Evolutionary conservation across 1,139 yeast genomes (phyloP).

Genomic region (Saccharomycopsis phalli): DNA sequence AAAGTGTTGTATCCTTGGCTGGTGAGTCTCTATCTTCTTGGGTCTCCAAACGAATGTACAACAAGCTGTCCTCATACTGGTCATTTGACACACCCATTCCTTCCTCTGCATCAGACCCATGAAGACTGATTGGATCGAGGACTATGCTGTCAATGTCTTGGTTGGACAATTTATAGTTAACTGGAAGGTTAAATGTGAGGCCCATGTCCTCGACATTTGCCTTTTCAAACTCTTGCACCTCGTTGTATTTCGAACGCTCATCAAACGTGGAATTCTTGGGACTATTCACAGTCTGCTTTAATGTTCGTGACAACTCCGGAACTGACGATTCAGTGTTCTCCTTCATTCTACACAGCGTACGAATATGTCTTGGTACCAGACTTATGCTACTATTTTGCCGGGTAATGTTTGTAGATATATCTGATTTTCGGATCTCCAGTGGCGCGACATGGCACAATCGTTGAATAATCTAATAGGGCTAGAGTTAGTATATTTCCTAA

Average conservation of each 20-base stretch:
- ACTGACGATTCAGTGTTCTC: slow-evolving; percentile 4
- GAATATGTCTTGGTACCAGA: no score
- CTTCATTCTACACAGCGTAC: no score
- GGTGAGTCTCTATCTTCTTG: no score
- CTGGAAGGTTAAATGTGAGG: slow-evolving; percentile 23
- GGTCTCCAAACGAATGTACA: no score
- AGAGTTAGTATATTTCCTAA: slow-evolving; percentile 20
- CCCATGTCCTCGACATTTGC: slow-evolving; percentile 29
- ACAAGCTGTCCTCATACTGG: slow-evolving; percentile 2
- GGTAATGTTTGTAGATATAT: background rate
- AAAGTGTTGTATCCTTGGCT: slow-evolving; percentile 5
- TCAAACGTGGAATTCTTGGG: slow-evolving; percentile 5
- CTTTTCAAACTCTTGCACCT: slow-evolving; percentile 26
- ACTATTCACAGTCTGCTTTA: slow-evolving; percentile 2
- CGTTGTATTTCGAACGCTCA: slow-evolving; percentile 3
- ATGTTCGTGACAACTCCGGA: background rate
- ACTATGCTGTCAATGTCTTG: slow-evolving; percentile 19
- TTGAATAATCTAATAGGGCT: slow-evolving; percentile 24
- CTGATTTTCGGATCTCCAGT: no score
- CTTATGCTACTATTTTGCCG: background rate
- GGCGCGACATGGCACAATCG: no score
- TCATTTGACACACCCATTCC: slow-evolving; percentile 13
- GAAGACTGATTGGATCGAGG: slow-evolving; percentile 18
- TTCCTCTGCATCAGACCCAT: slow-evolving; percentile 11
- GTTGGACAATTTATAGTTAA: slow-evolving; percentile 6